These are phyloP conservation scores for Plasmodium chabaudi DNA, from an alignment of 169 alveolate species.

Conservation along the genomic window DNA sequence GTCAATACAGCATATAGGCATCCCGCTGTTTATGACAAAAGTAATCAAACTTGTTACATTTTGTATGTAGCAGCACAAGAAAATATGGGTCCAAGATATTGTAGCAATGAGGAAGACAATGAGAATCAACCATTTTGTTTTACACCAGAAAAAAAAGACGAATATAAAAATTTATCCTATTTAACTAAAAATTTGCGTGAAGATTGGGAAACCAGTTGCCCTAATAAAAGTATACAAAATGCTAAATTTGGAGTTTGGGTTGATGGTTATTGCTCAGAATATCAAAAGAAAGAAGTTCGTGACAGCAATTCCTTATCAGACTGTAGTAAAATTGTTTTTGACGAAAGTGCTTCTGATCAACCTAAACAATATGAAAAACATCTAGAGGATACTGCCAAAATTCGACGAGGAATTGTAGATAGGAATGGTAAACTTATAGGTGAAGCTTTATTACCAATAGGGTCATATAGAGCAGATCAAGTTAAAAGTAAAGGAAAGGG, in stretches of 20 bases:
- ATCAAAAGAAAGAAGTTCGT: background rate
- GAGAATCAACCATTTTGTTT: slow-evolving; percentile 79
- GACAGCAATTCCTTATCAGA: slow-evolving; percentile 29
- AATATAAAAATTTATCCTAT: slow-evolving; percentile 75
- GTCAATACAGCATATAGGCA: slow-evolving; percentile 78
- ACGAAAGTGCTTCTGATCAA: slow-evolving; percentile 81
- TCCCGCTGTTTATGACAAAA: slow-evolving; percentile 84
- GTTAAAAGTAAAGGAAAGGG: slow-evolving; percentile 81
- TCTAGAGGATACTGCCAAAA: slow-evolving; percentile 52
- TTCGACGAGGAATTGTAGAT: slow-evolving; percentile 21
- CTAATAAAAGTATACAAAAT: slow-evolving; percentile 79
- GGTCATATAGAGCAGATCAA: slow-evolving; percentile 55
- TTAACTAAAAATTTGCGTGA: slow-evolving; percentile 76
- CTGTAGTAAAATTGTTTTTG: slow-evolving; percentile 81
- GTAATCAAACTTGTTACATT: slow-evolving; percentile 77
- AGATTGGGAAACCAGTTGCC: slow-evolving; percentile 83
- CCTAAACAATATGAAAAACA: slow-evolving; percentile 68
- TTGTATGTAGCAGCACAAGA: slow-evolving; percentile 84
- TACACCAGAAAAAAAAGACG: slow-evolving; percentile 79
- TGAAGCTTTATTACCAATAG: slow-evolving; percentile 67
- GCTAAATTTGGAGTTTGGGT: slow-evolving; percentile 85
- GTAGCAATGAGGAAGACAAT: slow-evolving; percentile 79
- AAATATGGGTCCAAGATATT: slow-evolving; percentile 85
- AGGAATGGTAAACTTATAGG: slow-evolving; percentile 31
- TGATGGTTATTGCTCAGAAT: slow-evolving; percentile 73